phyloP scores from a whole-genome alignment of 2,329 filamentous ascomycete genomes.

The Cyphellophora europaea region DNA sequence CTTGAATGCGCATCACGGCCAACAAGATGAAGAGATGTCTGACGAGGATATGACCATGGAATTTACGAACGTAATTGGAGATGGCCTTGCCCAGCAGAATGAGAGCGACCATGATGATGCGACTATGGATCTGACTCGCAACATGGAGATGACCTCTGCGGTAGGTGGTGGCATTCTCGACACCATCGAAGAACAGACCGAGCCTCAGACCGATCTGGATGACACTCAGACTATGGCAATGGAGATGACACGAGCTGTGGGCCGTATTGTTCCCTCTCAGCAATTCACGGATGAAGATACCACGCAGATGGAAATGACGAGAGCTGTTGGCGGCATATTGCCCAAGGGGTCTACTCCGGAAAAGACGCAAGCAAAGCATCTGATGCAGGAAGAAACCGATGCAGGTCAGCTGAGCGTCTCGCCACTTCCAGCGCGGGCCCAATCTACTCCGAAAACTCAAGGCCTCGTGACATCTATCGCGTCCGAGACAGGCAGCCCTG shows the following conservation, averaged over 20 bases:
- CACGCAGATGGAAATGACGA: constrained; percentile 40
- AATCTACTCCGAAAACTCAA: constrained; percentile 14
- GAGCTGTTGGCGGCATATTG: constrained; percentile 70
- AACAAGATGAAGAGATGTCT: constrained; percentile 32
- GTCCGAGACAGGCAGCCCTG: constrained; percentile 46
- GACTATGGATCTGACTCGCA: constrained; percentile 26
- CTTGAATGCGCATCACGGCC: constrained; percentile 27
- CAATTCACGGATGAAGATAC: constrained; percentile 3
- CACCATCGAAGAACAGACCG: constrained; percentile 29
- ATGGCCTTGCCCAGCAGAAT: constrained; percentile 23
- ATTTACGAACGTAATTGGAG: constrained; percentile 34
- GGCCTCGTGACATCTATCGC: constrained; percentile 26
- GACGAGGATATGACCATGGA: constrained; percentile 40
- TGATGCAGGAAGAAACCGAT: too few species aligned
- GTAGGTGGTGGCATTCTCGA: constrained; percentile 35
- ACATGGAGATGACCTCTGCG: constrained; percentile 54
- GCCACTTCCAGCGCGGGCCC: constrained; percentile 20
- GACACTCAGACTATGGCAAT: constrained; percentile 48
- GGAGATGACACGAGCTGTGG: constrained; percentile 59
- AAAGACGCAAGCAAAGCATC: constrained; percentile 21
- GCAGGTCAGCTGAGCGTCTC: too few species aligned
- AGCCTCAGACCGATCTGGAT: constrained; percentile 24
- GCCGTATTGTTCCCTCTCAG: constrained; percentile 47
- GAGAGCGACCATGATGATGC: constrained; percentile 13
- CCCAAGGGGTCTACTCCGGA: too few species aligned